phyloP scores from a whole-genome alignment of 805 yeast genomes.

The Cyberlindnera suaveolens region DNA sequence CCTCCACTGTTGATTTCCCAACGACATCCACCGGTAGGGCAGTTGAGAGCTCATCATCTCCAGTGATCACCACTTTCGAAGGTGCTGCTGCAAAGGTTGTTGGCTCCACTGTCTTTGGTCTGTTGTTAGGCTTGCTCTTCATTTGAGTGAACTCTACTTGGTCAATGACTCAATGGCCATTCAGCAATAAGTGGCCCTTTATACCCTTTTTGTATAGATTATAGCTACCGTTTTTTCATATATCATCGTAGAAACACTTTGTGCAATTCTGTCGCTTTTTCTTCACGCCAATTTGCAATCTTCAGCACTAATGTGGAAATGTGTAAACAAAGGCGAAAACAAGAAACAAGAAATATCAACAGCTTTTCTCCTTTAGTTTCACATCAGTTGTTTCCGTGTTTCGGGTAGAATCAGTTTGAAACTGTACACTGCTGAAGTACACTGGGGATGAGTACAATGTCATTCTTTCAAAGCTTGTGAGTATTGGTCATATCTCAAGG shows the following conservation, averaged over 20 bases:
- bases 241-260: too few species aligned
- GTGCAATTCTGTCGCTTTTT: too few species aligned
- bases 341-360: constrained; percentile 1
- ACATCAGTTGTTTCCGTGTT: neutral
- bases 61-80: constrained; percentile 5
- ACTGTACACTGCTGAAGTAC: neutral
- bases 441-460: constrained; percentile 12
- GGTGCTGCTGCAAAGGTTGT: constrained; percentile 6
- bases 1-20: neutral
- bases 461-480: constrained; percentile 27
- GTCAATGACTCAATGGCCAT: too few species aligned
- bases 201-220: too few species aligned
- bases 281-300: too few species aligned
- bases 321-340: constrained; percentile 12
- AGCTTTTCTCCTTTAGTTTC: neutral
- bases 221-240: too few species aligned
- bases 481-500: constrained; percentile 5
- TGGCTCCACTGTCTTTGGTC: constrained; percentile 4
- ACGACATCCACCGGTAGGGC: neutral
- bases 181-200: too few species aligned
- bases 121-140: constrained; percentile 1
- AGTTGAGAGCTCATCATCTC: constrained; percentile 1
- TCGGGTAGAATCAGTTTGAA: too few species aligned
- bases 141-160: neutral
- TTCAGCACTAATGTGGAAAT: constrained; percentile 3